These are phyloP conservation scores for Trifolium pratense DNA, from an alignment of 306 rosid genomes.

Conservation along the genomic window DNA sequence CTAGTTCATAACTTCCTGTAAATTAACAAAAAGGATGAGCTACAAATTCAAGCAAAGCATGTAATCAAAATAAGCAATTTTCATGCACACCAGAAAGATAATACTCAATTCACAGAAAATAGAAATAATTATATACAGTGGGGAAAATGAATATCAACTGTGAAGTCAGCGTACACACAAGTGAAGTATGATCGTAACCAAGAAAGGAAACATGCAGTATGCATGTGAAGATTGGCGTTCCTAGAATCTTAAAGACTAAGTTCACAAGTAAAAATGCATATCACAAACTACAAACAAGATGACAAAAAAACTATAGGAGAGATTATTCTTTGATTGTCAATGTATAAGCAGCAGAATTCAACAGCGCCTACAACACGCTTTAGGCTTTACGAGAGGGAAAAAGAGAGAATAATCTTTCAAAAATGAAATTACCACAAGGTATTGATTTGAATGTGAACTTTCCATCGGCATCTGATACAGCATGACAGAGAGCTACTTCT, in stretches of 20 bases:
- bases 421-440: conserved; percentile 82
- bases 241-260: conserved; percentile 31
- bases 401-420: conserved; percentile 31
- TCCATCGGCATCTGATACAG: conserved; percentile 87
- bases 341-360: conserved; percentile 33
- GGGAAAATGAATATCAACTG: conserved; percentile 19
- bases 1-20: conserved; percentile 81
- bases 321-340: conserved; percentile 13
- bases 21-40: conserved; percentile 40
- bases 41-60: conserved; percentile 36
- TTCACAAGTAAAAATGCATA: conserved; percentile 32
- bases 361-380: conserved; percentile 8
- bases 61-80: conserved; percentile 39
- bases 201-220: conserved; percentile 19
- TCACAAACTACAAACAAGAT: conserved; percentile 23
- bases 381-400: conserved; percentile 18
- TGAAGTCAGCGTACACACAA: conserved; percentile 20
- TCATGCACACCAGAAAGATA: conserved; percentile 37
- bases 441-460: conserved; percentile 74
- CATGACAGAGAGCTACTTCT: conserved; percentile 79
- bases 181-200: conserved; percentile 25
- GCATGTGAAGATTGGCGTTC: conserved; percentile 11
- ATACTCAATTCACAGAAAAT: conserved; percentile 26
- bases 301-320: conserved; percentile 17
- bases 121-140: conserved; percentile 6